Conservation (phyloP, 441 rosid genomes). For the Erysimum cheiri region DNA sequence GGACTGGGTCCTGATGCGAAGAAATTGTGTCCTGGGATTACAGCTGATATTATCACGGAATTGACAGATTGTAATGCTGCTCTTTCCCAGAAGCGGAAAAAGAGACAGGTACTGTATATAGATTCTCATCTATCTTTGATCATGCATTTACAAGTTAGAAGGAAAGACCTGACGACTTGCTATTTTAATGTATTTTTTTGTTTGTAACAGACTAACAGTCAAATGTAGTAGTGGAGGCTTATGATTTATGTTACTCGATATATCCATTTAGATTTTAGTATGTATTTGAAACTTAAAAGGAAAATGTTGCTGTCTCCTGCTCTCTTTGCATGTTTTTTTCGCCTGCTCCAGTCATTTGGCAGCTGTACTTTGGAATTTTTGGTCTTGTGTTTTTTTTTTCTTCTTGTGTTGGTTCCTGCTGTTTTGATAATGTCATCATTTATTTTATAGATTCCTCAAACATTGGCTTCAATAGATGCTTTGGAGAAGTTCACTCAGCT, state of each 20-base stretch:
- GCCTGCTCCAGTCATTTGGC: not conserved
- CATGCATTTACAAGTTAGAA: constrained; percentile 10
- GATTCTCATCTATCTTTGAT: constrained; percentile 26
- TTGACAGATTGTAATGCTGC: constrained; percentile 87
- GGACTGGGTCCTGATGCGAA: constrained; percentile 72
- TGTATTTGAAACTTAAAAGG: not conserved
- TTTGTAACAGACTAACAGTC: constrained; percentile 10
- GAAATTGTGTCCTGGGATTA: constrained; percentile 81
- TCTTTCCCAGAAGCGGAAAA: constrained; percentile 94
- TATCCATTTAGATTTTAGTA: constrained; percentile 4
- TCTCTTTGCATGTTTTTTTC: constrained; percentile 9
- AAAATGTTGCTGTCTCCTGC: constrained; percentile 3
- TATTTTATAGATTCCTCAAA: constrained; percentile 66
- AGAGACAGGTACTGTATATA: constrained; percentile 72
- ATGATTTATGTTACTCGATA: constrained; percentile 18
- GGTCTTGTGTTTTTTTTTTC: not conserved
- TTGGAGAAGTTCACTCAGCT: constrained; percentile 89
- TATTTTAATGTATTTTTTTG: not conserved
- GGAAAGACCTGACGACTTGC: constrained; percentile 16
- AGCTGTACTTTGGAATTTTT: constrained; percentile 8
- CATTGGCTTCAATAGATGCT: constrained; percentile 72
- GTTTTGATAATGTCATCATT: not conserved
- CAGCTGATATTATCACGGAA: constrained; percentile 66
- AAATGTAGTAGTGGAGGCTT: not conserved
- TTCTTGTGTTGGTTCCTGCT: constrained; percentile 17